Evolutionary conservation across 768 basidiomycete species (phyloP).

Genomic region (Russula virescens): DNA sequence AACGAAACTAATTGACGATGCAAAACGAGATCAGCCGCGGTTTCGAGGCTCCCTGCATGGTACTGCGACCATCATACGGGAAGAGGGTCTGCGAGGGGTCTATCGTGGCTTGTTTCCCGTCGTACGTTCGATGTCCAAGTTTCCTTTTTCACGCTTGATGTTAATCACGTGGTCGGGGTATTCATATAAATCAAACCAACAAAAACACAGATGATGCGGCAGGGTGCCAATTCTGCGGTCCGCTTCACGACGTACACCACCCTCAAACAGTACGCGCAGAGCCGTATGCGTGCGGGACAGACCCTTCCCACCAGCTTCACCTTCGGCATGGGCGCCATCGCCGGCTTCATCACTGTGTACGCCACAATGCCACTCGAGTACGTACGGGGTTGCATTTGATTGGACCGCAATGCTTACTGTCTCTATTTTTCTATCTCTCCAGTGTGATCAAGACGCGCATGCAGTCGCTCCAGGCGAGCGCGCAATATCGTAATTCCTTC

Average conservation of each 20-base stretch:
- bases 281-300: constrained; percentile 76
- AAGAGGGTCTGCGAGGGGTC: constrained; percentile 85
- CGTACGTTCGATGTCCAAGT: constrained; percentile 44
- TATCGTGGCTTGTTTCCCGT: constrained; percentile 91
- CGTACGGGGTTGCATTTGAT: background rate
- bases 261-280: constrained; percentile 90
- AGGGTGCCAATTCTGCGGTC: too few relatives aligned
- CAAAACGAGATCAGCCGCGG: constrained; percentile 75
- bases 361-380: too few relatives aligned
- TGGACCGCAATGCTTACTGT: too few relatives aligned
- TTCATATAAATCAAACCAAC: background rate
- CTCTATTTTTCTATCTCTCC: background rate
- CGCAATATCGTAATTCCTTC: too few relatives aligned
- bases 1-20: constrained; percentile 95
- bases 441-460: constrained; percentile 98
- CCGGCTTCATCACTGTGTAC: too few relatives aligned
- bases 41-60: constrained; percentile 88
- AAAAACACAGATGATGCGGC: constrained; percentile 72
- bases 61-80: constrained; percentile 68
- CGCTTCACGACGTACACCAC: too few relatives aligned
- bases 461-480: constrained; percentile 83
- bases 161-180: background rate
- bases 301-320: constrained; percentile 82
- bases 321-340: constrained; percentile 89
- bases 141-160: background rate